Percentiles rank a stretch among this genome's conserved stretches.
These are phyloP conservation scores for Stropharia rugosoannulata DNA, from an alignment of 768 basidiomycete genomes.

Conservation along the genomic window DNA sequence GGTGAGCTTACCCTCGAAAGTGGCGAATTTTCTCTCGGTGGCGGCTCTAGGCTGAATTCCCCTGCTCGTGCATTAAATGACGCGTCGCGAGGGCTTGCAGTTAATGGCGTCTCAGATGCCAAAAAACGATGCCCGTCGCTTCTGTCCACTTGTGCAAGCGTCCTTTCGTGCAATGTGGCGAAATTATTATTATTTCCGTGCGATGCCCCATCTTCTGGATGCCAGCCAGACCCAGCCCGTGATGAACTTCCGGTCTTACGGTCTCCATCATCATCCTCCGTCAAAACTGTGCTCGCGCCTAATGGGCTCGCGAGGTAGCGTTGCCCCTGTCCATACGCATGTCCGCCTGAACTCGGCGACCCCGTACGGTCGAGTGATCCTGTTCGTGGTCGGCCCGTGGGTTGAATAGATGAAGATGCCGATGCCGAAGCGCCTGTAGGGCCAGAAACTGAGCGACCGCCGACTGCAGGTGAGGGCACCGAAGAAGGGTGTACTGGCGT, in stretches of 20 bases:
- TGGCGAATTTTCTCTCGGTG: not conserved
- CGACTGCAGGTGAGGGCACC: no score
- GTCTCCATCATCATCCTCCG: not conserved
- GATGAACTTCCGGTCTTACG: not conserved
- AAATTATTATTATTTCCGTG: not conserved
- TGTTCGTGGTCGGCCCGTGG: not conserved
- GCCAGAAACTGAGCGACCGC: no score
- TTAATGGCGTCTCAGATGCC: not conserved
- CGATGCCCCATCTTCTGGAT: not conserved
- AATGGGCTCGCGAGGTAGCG: conserved; percentile 3
- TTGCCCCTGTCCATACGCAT: not conserved
- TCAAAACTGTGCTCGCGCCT: not conserved
- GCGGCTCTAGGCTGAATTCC: not conserved
- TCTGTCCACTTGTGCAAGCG: not conserved
- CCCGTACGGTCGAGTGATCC: not conserved
- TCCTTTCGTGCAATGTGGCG: not conserved
- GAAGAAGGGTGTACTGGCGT: no score
- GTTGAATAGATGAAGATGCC: no score
- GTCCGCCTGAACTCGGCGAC: not conserved
- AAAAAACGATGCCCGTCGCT: not conserved
- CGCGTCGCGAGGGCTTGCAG: not conserved
- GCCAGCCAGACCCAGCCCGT: not conserved
- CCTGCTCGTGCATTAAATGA: conserved; percentile 2
- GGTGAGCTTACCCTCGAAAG: not conserved
- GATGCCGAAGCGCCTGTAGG: no score